phyloP scores from a whole-genome alignment of 169 alveolate genomes.

The Amoebophrya sp. region DNA sequence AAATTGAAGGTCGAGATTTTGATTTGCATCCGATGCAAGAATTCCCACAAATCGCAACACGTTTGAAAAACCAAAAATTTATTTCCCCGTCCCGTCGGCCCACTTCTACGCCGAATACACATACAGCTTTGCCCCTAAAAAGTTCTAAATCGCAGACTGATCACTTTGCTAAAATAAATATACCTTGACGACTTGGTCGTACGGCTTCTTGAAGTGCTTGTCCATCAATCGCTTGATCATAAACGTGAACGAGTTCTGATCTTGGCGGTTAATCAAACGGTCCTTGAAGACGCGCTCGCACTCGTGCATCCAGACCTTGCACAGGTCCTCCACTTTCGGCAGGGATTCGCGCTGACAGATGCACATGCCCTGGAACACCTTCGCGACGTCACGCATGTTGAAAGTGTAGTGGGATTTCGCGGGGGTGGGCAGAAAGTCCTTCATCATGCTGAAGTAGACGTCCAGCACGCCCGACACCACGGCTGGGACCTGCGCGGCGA shows the following conservation, averaged over 20 bases:
- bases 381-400: conserved; percentile 79
- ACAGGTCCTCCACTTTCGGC: conserved; percentile 68
- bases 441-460: conserved; percentile 64
- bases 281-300: conserved; percentile 93
- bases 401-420: conserved; percentile 81
- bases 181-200: conserved; percentile 40
- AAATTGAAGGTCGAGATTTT: not conserved
- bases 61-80: conserved; percentile 45
- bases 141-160: no score
- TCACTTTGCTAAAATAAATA: no score
- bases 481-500: conserved; percentile 59
- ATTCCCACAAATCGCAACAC: no score
- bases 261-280: conserved; percentile 80
- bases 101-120: no score
- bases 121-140: no score
- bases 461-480: conserved; percentile 61
- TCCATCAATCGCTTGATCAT: conserved; percentile 58
- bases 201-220: conserved; percentile 54
- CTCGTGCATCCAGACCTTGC: conserved; percentile 93
- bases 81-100: conserved; percentile 48
- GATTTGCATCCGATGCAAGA: no score
- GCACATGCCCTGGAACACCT: conserved; percentile 75
- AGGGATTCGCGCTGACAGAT: conserved; percentile 56
- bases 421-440: conserved; percentile 79
- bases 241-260: conserved; percentile 63